Evolutionary conservation across 257 asterid genomes (phyloP).

Genomic region (Phtheirospermum japonicum): DNA sequence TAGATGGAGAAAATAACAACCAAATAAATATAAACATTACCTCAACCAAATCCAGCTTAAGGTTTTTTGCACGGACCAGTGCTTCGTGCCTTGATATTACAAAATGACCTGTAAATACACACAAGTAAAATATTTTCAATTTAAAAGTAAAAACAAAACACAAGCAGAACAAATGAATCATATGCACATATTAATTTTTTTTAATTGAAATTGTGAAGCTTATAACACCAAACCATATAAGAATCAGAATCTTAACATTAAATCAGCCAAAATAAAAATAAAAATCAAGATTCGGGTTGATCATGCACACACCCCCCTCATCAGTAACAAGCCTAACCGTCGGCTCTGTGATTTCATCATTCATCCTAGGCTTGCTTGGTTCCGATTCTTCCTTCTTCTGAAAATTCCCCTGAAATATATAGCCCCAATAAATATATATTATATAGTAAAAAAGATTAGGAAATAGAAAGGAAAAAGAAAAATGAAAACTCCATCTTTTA

Average conservation of each 20-base stretch:
- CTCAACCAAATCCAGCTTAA: conserved; percentile 80
- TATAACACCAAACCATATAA: background rate
- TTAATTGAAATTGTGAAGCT: background rate
- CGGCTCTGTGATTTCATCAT: conserved; percentile 55
- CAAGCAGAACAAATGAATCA: background rate
- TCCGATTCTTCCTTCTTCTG: conserved; percentile 52
- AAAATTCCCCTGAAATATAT: conserved; percentile 32
- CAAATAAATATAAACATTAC: conserved; percentile 35
- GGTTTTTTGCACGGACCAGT: conserved; percentile 51
- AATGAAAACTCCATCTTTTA: background rate
- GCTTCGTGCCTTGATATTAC: conserved; percentile 57
- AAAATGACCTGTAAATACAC: conserved; percentile 51
- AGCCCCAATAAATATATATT: background rate
- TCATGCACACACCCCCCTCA: conserved; percentile 62
- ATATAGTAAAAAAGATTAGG: background rate
- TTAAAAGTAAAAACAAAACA: background rate
- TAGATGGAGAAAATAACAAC: conserved; percentile 1
- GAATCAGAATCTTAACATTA: background rate
- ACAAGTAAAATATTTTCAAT: background rate
- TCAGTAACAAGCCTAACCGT: conserved; percentile 66
- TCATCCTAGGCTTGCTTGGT: conserved; percentile 52
- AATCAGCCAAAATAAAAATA: background rate
- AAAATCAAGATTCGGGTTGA: background rate
- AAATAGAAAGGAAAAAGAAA: background rate
- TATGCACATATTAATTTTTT: background rate